These are phyloP conservation scores for Pleurotus tuber-regium DNA, from an alignment of 768 basidiomycete genomes.

Conservation along the genomic window DNA sequence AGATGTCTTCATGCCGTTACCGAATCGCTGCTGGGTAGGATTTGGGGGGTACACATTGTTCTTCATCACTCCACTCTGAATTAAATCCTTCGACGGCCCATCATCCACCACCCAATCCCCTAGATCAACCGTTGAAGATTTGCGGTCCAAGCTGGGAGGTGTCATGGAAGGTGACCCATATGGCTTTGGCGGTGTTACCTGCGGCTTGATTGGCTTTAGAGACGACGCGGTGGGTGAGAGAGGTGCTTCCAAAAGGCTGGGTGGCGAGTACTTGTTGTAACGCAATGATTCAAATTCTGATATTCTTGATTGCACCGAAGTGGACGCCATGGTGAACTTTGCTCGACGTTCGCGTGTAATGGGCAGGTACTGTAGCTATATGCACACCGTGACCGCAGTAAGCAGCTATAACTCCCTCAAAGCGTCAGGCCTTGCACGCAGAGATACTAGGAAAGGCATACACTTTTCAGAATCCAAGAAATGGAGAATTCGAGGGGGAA, in stretches of 20 bases:
- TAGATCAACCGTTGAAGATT: constrained; percentile 66
- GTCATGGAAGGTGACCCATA: constrained; percentile 47
- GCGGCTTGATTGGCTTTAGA: constrained; percentile 40
- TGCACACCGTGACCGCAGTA: no score
- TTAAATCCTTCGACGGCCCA: constrained; percentile 29
- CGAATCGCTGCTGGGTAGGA: constrained; percentile 26
- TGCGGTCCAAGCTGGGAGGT: constrained; percentile 45
- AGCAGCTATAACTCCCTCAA: no score
- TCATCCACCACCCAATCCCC: constrained; percentile 74
- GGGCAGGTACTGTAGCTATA: no score
- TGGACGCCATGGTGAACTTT: constrained; percentile 38
- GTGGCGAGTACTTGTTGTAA: constrained; percentile 12
- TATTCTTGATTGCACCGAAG: constrained; percentile 56
- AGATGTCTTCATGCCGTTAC: constrained; percentile 8
- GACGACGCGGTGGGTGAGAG: constrained; percentile 44
- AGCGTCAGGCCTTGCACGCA: no score
- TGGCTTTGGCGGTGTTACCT: constrained; percentile 22
- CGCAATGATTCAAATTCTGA: constrained; percentile 55
- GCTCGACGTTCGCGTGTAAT: no score
- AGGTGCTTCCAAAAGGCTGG: constrained; percentile 45
- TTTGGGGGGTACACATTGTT: constrained; percentile 11
- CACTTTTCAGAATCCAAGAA: no score
- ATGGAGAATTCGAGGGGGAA: no score
- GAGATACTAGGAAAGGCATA: no score
- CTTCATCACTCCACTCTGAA: not conserved